Conservation (phyloP, 345 rosid species). For the Leavenworthia alabamica region DNA sequence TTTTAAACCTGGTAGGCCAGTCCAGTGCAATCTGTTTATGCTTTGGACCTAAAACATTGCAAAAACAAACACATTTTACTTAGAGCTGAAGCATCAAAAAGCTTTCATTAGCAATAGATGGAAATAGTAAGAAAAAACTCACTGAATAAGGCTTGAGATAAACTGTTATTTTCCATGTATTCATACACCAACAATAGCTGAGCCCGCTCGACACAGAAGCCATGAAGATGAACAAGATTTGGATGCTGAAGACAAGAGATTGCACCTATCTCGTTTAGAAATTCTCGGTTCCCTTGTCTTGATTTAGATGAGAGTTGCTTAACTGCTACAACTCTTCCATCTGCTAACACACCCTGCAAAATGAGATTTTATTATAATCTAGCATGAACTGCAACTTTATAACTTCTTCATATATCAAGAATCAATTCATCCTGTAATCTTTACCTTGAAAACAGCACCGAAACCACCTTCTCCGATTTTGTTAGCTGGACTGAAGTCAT, state of each 20-base stretch:
- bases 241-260: conserved; percentile 68
- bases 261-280: conserved; percentile 60
- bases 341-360: conserved; percentile 45
- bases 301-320: conserved; percentile 72
- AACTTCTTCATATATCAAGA: conserved; percentile 1
- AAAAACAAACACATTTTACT: not conserved
- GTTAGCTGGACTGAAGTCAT: conserved; percentile 41
- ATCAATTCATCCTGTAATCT: not conserved
- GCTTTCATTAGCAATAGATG: not conserved
- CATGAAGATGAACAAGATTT: conserved; percentile 61
- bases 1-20: conserved; percentile 45
- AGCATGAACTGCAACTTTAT: conserved; percentile 5
- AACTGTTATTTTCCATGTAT: conserved; percentile 64
- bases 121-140: conserved; percentile 15
- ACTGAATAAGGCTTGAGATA: conserved; percentile 55
- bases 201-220: conserved; percentile 60
- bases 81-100: conserved; percentile 2
- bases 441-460: conserved; percentile 61
- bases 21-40: conserved; percentile 34
- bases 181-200: conserved; percentile 57
- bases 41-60: conserved; percentile 32
- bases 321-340: conserved; percentile 57
- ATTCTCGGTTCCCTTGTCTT: conserved; percentile 65
- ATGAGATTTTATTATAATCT: not conserved
- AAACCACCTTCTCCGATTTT: conserved; percentile 71